phyloP scores from a whole-genome alignment of 176 grass and related monocot genomes.

The Guadua angustifolia region DNA sequence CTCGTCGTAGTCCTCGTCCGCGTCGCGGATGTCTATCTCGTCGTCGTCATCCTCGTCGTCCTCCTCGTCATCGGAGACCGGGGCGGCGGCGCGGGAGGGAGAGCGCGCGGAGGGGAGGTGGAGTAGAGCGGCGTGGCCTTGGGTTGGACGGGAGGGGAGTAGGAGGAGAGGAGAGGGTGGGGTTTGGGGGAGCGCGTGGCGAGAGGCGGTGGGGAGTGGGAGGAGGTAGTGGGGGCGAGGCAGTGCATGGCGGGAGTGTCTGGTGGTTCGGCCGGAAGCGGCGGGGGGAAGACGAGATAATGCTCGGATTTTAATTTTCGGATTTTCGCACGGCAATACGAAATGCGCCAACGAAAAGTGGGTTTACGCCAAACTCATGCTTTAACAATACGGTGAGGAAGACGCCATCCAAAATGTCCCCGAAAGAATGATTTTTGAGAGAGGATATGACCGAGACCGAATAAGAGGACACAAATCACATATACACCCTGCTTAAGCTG shows the following conservation, averaged over 20 bases:
- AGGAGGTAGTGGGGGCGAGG: conserved; percentile 49
- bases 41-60: conserved; percentile 57
- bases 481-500: too few species aligned
- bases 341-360: background rate
- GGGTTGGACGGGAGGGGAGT: background rate
- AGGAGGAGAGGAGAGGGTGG: conserved; percentile 20
- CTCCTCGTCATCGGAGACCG: conserved; percentile 56
- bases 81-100: conserved; percentile 42
- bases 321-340: background rate
- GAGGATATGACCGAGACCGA: too few species aligned
- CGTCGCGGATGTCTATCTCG: conserved; percentile 45
- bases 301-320: conserved; percentile 45
- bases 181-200: conserved; percentile 41
- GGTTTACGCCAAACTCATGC: background rate
- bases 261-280: conserved; percentile 35
- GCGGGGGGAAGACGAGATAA: conserved; percentile 52
- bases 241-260: conserved; percentile 50
- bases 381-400: background rate
- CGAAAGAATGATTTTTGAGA: too few species aligned
- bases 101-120: conserved; percentile 44
- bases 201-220: conserved; percentile 39
- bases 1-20: conserved; percentile 47
- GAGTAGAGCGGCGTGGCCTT: background rate
- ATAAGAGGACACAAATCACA: too few species aligned
- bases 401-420: too few species aligned